Evolutionary conservation across 495 filamentous ascomycete species (phyloP).

Genomic region (Penicillium pancosmium): DNA sequence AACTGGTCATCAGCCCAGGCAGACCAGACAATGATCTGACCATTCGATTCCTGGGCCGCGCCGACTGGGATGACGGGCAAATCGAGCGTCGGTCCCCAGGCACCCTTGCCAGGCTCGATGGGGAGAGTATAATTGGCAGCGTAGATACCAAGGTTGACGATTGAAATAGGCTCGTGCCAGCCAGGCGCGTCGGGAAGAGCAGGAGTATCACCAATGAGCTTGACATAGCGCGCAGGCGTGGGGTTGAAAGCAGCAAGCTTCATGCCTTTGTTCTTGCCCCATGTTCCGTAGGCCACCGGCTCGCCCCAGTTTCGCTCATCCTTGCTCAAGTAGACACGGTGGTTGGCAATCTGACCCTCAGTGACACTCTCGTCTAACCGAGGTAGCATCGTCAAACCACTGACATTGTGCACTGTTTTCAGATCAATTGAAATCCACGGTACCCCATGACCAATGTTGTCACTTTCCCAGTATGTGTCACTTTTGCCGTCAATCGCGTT

Average conservation of each 20-base stretch:
- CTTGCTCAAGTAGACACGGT: constrained; percentile 42
- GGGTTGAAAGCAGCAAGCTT: constrained; percentile 45
- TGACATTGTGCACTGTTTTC: constrained; percentile 15
- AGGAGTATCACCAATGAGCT: constrained; percentile 22
- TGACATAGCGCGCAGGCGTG: constrained; percentile 42
- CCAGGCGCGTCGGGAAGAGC: constrained; percentile 30
- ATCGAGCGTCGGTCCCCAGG: constrained; percentile 53
- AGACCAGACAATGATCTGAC: constrained; percentile 44
- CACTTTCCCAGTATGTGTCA: constrained; percentile 22
- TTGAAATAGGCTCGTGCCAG: constrained; percentile 9
- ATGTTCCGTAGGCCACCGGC: constrained; percentile 48
- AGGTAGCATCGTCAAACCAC: constrained; percentile 28
- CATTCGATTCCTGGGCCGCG: constrained; percentile 32
- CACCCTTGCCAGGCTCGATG: constrained; percentile 25
- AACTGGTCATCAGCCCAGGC: constrained; percentile 40
- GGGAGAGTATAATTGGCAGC: constrained; percentile 14
- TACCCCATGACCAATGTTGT: background rate
- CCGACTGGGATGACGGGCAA: constrained; percentile 55
- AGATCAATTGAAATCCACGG: constrained; percentile 16
- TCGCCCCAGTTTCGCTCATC: constrained; percentile 39
- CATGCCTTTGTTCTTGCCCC: constrained; percentile 38
- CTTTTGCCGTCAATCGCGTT: constrained; percentile 19
- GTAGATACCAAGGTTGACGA: constrained; percentile 40
- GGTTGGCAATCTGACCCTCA: constrained; percentile 43
- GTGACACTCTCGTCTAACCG: constrained; percentile 25